phyloP scores from a whole-genome alignment of 139 green algal species.

The Gonium pectorale region DNA sequence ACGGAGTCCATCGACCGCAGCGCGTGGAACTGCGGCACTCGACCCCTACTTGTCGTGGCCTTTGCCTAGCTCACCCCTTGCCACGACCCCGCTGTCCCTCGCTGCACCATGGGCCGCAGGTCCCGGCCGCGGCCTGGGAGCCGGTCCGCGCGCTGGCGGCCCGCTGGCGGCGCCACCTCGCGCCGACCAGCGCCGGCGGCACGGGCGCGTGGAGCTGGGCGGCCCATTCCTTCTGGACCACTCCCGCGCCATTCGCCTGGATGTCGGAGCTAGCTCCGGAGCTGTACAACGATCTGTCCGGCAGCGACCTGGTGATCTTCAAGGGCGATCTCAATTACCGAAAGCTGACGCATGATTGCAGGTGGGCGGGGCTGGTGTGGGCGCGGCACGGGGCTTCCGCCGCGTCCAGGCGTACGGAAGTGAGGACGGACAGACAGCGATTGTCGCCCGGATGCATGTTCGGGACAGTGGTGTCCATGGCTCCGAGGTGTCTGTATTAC shows the following conservation, averaged over 20 bases:
- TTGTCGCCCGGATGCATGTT: neutral
- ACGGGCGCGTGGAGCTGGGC: constrained; percentile 52
- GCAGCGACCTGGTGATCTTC: constrained; percentile 56
- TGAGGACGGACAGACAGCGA: neutral
- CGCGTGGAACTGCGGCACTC: neutral
- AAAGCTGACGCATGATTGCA: constrained; percentile 66
- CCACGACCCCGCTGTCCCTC: no score
- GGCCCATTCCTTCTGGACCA: constrained; percentile 66
- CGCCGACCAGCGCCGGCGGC: no score
- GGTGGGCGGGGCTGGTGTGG: constrained; percentile 22
- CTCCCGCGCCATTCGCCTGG: constrained; percentile 59
- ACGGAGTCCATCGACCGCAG: no score
- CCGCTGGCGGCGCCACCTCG: constrained; percentile 36
- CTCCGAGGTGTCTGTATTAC: neutral
- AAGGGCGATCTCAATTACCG: constrained; percentile 76
- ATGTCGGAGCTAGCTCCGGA: constrained; percentile 58
- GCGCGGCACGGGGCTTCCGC: neutral
- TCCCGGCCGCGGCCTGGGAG: neutral
- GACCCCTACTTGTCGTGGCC: neutral
- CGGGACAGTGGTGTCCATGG: neutral
- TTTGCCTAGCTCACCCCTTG: neutral
- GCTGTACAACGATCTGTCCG: constrained; percentile 51
- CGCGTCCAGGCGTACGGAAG: neutral
- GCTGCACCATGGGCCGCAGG: neutral
- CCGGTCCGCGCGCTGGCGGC: constrained; percentile 29